These are phyloP conservation scores for Herpotrichia juniperi DNA, from an alignment of 2,329 filamentous ascomycete species.

Conservation along the genomic window DNA sequence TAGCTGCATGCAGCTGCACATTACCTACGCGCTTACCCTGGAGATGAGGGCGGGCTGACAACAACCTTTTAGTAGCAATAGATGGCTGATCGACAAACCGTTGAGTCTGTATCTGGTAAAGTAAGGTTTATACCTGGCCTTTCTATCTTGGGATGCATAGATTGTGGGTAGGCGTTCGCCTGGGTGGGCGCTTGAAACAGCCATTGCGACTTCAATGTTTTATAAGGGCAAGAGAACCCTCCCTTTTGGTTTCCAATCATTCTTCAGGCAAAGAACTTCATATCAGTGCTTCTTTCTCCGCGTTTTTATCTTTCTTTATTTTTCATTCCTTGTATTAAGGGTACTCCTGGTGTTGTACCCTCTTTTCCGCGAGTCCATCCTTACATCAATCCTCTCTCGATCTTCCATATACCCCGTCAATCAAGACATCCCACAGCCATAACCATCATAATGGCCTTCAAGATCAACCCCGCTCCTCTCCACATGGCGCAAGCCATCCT, in stretches of 20 bases:
- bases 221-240: conserved; percentile 40
- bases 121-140: neutral
- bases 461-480: conserved; percentile 46
- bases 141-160: conserved; percentile 6
- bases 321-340: conserved; percentile 18
- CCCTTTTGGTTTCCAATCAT: conserved; percentile 23
- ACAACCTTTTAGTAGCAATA: neutral
- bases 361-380: conserved; percentile 11
- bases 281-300: conserved; percentile 15
- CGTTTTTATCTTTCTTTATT: conserved; percentile 14
- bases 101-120: neutral
- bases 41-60: neutral
- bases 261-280: conserved; percentile 13
- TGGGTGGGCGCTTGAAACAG: conserved; percentile 31
- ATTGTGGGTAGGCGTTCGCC: conserved; percentile 5
- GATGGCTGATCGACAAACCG: neutral
- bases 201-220: conserved; percentile 32
- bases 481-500: conserved; percentile 41
- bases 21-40: conserved; percentile 34
- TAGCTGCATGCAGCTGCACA: neutral
- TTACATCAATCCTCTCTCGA: neutral
- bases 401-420: neutral
- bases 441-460: conserved; percentile 25
- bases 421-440: neutral
- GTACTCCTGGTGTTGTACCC: conserved; percentile 39